Evolutionary conservation across 1,139 yeast genomes (phyloP).

Genomic region (Kluyveromyces sp.): DNA sequence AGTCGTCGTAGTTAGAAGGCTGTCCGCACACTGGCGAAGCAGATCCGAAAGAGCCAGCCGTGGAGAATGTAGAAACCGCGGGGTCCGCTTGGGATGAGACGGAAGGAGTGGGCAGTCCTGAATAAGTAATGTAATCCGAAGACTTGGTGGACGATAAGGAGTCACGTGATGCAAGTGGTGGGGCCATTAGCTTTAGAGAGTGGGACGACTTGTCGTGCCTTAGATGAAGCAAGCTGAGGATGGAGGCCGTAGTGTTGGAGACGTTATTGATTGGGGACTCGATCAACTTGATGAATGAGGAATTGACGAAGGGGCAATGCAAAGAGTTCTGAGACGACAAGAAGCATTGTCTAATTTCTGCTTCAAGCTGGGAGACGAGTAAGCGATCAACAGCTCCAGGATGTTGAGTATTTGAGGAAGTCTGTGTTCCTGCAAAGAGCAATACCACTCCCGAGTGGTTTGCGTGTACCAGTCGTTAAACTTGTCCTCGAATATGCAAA

Average conservation of each 20-base stretch:
- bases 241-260: conserved; percentile 3
- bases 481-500: conserved; percentile 6
- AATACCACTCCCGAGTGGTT: conserved; percentile 6
- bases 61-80: not conserved
- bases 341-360: conserved; percentile 3
- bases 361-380: conserved; percentile 4
- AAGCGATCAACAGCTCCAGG: conserved; percentile 3
- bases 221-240: conserved; percentile 4
- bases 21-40: not conserved
- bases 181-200: not conserved
- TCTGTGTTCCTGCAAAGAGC: conserved; percentile 7
- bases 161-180: not conserved
- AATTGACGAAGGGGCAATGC: not conserved
- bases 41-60: not conserved
- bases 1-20: not conserved
- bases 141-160: not conserved
- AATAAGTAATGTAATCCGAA: not conserved
- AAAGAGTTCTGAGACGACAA: not conserved
- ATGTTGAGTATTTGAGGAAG: conserved; percentile 9
- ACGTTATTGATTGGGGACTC: conserved; percentile 6
- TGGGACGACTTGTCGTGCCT: conserved; percentile 1
- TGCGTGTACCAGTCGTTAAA: conserved; percentile 5
- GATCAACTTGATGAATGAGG: conserved; percentile 5
- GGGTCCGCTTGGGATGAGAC: not conserved
- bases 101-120: not conserved